Percentiles rank a stretch among this genome's conserved stretches.
These are phyloP conservation scores for Erodium moschatum DNA, from an alignment of 441 rosid genomes.

Conservation along the genomic window DNA sequence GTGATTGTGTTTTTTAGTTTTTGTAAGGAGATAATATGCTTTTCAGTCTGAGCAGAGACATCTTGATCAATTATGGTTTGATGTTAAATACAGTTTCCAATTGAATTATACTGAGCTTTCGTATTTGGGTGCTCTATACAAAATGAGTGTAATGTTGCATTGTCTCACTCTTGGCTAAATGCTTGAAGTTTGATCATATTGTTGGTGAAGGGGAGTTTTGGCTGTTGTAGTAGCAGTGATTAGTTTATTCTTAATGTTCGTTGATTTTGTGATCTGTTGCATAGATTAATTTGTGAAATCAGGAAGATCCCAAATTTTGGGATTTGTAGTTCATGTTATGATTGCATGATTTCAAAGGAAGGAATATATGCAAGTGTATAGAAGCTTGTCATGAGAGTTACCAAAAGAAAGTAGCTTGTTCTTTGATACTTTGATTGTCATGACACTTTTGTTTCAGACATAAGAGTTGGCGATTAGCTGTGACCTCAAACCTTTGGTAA, in stretches of 20 bases:
- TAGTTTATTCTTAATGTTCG: too few species aligned
- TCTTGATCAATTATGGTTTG: slow-evolving; percentile 11
- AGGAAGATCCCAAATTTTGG: not conserved
- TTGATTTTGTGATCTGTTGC: too few species aligned
- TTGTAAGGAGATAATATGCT: too few species aligned
- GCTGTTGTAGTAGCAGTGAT: too few species aligned
- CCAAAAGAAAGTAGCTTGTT: not conserved
- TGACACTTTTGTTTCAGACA: not conserved
- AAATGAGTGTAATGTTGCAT: too few species aligned
- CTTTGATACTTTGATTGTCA: not conserved
- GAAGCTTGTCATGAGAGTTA: not conserved
- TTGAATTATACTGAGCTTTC: too few species aligned
- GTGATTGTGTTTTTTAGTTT: not conserved
- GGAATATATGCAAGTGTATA: not conserved
- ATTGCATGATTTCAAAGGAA: not conserved
- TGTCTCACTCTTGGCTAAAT: too few species aligned
- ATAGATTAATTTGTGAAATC: too few species aligned
- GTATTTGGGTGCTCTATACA: too few species aligned
- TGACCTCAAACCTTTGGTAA: not conserved
- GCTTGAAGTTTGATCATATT: too few species aligned
- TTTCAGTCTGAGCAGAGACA: not conserved
- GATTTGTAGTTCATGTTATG: not conserved
- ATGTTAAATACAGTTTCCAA: not conserved
- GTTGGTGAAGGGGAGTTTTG: too few species aligned
- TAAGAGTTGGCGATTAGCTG: not conserved